Evolutionary conservation across 306 rosid species (phyloP).

Genomic region (Gynostemma pentaphyllum): DNA sequence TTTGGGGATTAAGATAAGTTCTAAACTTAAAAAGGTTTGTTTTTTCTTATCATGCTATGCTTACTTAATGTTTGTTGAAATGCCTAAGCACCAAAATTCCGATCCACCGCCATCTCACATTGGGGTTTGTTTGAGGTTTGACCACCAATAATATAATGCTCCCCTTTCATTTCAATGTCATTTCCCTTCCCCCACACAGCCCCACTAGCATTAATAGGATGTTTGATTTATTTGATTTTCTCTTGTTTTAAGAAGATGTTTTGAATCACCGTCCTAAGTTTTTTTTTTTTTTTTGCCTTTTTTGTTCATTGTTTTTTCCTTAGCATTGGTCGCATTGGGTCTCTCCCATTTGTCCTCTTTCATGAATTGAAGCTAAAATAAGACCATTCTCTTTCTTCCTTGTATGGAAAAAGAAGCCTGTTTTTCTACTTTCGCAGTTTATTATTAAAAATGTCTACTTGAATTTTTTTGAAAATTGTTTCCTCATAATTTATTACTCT

Average conservation of each 20-base stretch:
- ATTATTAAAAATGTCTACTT: not conserved
- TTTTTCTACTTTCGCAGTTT: not conserved
- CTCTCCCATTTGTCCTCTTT: not conserved
- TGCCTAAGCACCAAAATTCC: conserved; percentile 22
- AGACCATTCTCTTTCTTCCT: not conserved
- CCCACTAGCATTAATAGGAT: not conserved
- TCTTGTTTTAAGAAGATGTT: too few relatives aligned
- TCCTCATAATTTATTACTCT: too few relatives aligned
- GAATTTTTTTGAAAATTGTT: too few relatives aligned
- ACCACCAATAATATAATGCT: conserved; percentile 10
- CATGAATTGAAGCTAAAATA: not conserved
- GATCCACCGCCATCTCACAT: conserved; percentile 32
- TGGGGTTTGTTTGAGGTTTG: conserved; percentile 15
- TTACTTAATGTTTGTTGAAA: conserved; percentile 17
- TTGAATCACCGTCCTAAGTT: not conserved
- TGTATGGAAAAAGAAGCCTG: not conserved
- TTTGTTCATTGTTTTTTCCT: conserved; percentile 1
- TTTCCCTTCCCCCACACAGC: not conserved
- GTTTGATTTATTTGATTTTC: not conserved
- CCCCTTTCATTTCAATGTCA: not conserved
- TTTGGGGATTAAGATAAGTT: too few relatives aligned
- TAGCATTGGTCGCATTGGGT: not conserved
- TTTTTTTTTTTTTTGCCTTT: not conserved
- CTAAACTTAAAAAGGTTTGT: too few relatives aligned
- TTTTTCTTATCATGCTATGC: conserved; percentile 2